Conservation (phyloP, 202 grass and related monocot genomes). For the Thinopyrum obtusiflorum region DNA sequence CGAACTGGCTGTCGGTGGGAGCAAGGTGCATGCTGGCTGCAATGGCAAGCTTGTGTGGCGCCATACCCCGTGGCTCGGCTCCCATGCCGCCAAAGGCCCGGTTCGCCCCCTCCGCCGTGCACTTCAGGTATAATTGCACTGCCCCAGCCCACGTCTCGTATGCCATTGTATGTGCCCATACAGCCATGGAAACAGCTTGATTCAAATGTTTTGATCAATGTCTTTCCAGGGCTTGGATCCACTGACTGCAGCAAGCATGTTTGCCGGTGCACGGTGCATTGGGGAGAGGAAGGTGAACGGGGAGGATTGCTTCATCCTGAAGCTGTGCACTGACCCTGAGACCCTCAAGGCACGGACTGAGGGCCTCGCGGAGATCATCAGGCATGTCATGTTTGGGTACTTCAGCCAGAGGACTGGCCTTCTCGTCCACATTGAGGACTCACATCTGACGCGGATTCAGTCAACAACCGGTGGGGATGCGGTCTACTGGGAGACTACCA, state of each 20-base stretch:
- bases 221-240: slow-evolving; percentile 70
- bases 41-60: slow-evolving; percentile 68
- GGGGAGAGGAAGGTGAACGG: slow-evolving; percentile 72
- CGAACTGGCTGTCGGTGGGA: slow-evolving; percentile 56
- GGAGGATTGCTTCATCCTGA: slow-evolving; percentile 83
- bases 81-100: slow-evolving; percentile 65
- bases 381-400: slow-evolving; percentile 74
- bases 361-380: slow-evolving; percentile 65
- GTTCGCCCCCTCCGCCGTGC: slow-evolving; percentile 69
- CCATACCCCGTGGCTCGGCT: slow-evolving; percentile 55
- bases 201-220: slow-evolving; percentile 11
- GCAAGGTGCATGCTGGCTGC: slow-evolving; percentile 73
- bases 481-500: slow-evolving; percentile 74
- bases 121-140: slow-evolving; percentile 53
- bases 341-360: slow-evolving; percentile 57
- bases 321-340: slow-evolving; percentile 52
- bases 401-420: slow-evolving; percentile 84
- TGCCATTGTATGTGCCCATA: not conserved
- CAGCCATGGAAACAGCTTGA: not conserved
- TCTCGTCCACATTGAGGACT: slow-evolving; percentile 74
- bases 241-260: slow-evolving; percentile 57
- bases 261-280: slow-evolving; percentile 58
- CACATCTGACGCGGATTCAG: slow-evolving; percentile 71
- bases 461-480: slow-evolving; percentile 50
- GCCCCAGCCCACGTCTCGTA: not conserved